Evolutionary conservation across 2,329 filamentous ascomycete genomes (phyloP).

Genomic region (Drechslera avenae): DNA sequence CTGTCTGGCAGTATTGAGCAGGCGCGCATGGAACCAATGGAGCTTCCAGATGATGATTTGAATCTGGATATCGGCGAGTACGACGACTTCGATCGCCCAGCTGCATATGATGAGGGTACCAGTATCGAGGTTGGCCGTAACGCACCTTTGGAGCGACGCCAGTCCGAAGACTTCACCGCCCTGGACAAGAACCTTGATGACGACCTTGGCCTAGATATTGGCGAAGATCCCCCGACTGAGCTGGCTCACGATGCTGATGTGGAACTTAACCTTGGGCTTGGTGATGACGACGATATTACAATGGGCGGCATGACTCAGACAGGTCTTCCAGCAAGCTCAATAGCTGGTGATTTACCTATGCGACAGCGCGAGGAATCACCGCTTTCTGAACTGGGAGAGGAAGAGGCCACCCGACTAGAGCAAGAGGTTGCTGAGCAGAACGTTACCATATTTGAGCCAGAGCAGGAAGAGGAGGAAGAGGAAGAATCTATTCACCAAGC

Average conservation of each 20-base stretch:
- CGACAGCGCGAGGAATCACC: constrained; percentile 57
- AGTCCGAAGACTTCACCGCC: constrained; percentile 53
- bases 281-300: constrained; percentile 49
- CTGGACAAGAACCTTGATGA: constrained; percentile 58
- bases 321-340: constrained; percentile 31
- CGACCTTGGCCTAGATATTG: constrained; percentile 54
- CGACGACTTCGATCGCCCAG: constrained; percentile 24
- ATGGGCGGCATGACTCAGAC: constrained; percentile 58
- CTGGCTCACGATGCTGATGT: constrained; percentile 23
- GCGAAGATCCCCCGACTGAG: constrained; percentile 39
- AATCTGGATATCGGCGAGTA: constrained; percentile 70
- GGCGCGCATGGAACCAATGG: constrained; percentile 55
- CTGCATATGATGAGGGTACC: constrained; percentile 45
- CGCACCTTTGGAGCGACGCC: constrained; percentile 64
- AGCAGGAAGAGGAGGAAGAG: constrained; percentile 61
- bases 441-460: constrained; percentile 43
- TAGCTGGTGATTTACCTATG: constrained; percentile 56
- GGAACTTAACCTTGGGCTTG: constrained; percentile 31
- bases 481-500: constrained; percentile 65
- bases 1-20: constrained; percentile 69
- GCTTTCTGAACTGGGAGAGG: constrained; percentile 59
- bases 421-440: constrained; percentile 57
- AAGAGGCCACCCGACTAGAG: constrained; percentile 66
- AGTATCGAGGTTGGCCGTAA: constrained; percentile 92
- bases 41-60: constrained; percentile 50